Base-by-base conservation (phyloP, 805 yeast species). In the Zygoascus tannicola region DNA sequence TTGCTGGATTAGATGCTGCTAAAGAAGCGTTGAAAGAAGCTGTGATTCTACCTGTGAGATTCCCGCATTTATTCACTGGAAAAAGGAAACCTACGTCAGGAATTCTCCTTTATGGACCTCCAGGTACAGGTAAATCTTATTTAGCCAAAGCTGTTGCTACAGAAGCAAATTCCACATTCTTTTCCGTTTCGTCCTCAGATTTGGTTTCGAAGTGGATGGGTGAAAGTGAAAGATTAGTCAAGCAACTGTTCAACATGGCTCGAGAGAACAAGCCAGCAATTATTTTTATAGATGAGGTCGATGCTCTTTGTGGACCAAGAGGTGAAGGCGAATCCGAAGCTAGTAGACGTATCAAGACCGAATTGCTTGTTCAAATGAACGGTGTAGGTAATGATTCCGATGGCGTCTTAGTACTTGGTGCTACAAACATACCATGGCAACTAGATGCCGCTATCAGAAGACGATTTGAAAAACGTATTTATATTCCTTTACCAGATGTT, bases 181-280 rank as follows among this genome's bases (percentile, higher is more conserved):
- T 92, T 65, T 84, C 95, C 2, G 95, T 92, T 1, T 82, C 94
- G n/a, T 86, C 96, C 0, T 84, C 95, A 12, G 98, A 92, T 63
- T 73, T 92, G 56, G 97, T 92, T 2, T 82, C 94, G 52, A 92
- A 92, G 64, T 92, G 98, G 98, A 90, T 90, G 97, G 98, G 98
- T 56, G 98, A 92, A 63, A 81, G 94, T 21, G 98, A 92, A 64
- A 78, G 97, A 64, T 75, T 92, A 45, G 97, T 92, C 22, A 92
- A 90, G 63, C 97, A 92, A 60, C 71, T 92, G 50, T 92, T 92
- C 65, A 75, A 81, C 28, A 85, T 90, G 95, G 98, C 98, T 4
- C 74, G 98, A 52, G 98, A 92, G 62, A 84, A 81, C 59, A 88
- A 85, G 58, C 98, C 98, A 1, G 79, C 95, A 0, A 94, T 92